Percentiles rank a stretch among this genome's conserved stretches.
Evolutionary conservation across 139 green algal species (phyloP).

Genomic region (Limnomonas spitsbergensis): DNA sequence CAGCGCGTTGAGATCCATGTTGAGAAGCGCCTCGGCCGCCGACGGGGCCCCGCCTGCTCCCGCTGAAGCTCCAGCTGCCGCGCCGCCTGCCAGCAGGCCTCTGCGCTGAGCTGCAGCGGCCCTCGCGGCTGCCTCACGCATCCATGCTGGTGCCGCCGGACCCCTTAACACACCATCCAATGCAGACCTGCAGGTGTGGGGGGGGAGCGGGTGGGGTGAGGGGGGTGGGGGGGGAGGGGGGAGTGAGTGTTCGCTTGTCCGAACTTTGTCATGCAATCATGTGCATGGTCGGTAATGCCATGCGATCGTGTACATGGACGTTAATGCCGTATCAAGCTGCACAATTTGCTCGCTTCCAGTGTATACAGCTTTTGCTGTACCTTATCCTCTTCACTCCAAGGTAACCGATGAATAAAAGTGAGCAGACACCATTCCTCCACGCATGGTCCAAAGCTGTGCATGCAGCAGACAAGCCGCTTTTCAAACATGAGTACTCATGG

Average conservation of each 20-base stretch:
- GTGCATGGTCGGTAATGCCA: no score
- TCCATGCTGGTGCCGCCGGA: background rate
- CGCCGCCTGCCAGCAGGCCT: background rate
- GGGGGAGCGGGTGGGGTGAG: background rate
- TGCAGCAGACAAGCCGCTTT: no score
- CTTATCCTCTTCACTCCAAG: background rate
- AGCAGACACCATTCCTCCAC: no score
- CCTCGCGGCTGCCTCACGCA: slow-evolving; percentile 4
- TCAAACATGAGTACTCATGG: no score
- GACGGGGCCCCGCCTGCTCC: background rate
- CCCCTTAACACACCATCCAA: background rate
- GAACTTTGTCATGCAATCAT: no score
- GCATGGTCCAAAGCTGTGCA: no score
- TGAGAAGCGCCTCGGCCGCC: background rate
- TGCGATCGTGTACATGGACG: no score
- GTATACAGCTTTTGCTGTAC: background rate
- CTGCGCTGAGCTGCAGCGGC: background rate
- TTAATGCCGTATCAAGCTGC: background rate
- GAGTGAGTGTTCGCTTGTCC: no score
- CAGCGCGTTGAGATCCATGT: slow-evolving; percentile 1
- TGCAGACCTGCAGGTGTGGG: background rate
- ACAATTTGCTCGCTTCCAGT: no score
- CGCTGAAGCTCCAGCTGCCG: background rate
- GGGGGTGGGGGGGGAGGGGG: no score
- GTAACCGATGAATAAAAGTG: no score